phyloP scores from a whole-genome alignment of 768 basidiomycete species.

The Macrocybe gigantea region DNA sequence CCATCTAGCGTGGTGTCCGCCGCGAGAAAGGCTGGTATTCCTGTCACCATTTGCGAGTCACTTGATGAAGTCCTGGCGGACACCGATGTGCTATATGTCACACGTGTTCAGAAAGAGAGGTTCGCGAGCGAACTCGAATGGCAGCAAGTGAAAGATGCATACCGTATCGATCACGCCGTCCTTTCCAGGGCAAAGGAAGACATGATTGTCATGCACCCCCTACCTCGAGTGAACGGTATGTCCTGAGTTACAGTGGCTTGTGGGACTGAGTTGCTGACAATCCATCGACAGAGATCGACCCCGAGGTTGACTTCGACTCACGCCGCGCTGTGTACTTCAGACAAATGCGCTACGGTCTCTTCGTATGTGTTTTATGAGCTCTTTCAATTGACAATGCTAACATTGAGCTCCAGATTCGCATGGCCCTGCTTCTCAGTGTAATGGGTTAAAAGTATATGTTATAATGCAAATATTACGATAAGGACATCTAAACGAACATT shows the following conservation, averaged over 20 bases:
- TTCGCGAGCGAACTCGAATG: slow-evolving; percentile 80
- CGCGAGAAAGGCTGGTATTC: slow-evolving; percentile 78
- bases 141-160: slow-evolving; percentile 87
- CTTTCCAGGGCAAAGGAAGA: slow-evolving; percentile 91
- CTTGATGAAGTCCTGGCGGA: slow-evolving; percentile 87
- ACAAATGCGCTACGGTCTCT: slow-evolving; percentile 97
- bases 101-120: slow-evolving; percentile 92
- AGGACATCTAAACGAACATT: too few relatives aligned
- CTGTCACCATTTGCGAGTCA: slow-evolving; percentile 76
- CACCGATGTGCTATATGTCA: slow-evolving; percentile 96
- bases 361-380: slow-evolving; percentile 54
- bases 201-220: slow-evolving; percentile 99
- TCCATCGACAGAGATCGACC: slow-evolving; percentile 81
- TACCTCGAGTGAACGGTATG: slow-evolving; percentile 86
- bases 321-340: slow-evolving; percentile 95
- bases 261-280: too few relatives aligned
- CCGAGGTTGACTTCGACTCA: slow-evolving; percentile 95
- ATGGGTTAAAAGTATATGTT: slow-evolving; percentile 19
- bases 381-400: not conserved
- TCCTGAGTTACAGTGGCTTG: not conserved
- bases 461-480: too few relatives aligned
- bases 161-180: slow-evolving; percentile 91
- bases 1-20: slow-evolving; percentile 78
- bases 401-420: slow-evolving; percentile 48
- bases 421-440: slow-evolving; percentile 75